Evolutionary conservation across 345 rosid genomes (phyloP).

Genomic region (Salix suchowensis): DNA sequence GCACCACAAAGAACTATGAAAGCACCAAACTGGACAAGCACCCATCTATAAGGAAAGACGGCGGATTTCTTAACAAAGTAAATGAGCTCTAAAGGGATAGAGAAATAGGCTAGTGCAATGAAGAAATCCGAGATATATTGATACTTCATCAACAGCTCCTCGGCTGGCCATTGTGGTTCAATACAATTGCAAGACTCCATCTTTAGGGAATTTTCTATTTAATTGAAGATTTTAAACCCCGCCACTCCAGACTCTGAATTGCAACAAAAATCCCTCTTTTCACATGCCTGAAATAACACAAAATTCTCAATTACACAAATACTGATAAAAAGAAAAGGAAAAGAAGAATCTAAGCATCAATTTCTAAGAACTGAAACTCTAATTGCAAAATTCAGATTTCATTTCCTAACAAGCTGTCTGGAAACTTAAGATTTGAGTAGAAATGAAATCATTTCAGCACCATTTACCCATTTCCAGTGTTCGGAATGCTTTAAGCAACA

Average conservation of each 20-base stretch:
- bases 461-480: too few species aligned
- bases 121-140: constrained; percentile 98
- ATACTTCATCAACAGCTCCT: constrained; percentile 84
- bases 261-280: background rate
- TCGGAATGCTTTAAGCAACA: too few species aligned
- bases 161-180: constrained; percentile 95
- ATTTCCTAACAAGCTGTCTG: background rate
- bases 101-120: constrained; percentile 94
- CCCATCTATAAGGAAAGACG: constrained; percentile 93
- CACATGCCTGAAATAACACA: background rate
- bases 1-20: constrained; percentile 99
- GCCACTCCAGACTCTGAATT: too few species aligned
- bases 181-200: constrained; percentile 93
- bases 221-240: background rate
- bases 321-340: background rate
- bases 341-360: too few species aligned
- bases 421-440: too few species aligned
- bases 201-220: background rate
- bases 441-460: too few species aligned
- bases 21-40: constrained; percentile 98
- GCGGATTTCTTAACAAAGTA: constrained; percentile 97
- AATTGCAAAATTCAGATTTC: background rate
- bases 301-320: background rate
- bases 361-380: background rate
- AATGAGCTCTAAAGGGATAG: constrained; percentile 90